Percentiles rank a stretch among this genome's conserved stretches.
Conservation (phyloP, 73 alveolate species). For the Paramecium biaurelia region DNA sequence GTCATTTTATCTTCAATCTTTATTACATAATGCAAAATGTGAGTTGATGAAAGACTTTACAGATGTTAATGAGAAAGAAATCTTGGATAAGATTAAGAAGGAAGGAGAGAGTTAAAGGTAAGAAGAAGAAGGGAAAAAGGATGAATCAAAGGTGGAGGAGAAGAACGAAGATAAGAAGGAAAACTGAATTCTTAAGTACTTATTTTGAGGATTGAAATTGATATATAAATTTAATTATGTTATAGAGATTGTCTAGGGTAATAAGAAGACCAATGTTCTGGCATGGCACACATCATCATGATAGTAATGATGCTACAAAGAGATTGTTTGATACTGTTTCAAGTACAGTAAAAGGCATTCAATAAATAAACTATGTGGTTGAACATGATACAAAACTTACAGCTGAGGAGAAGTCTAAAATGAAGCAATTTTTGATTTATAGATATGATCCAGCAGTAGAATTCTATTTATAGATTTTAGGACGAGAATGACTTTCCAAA, state of each 20-base stretch:
- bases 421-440: slow-evolving; percentile 62
- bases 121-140: background rate
- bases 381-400: slow-evolving; percentile 61
- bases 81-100: background rate
- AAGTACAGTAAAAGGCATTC: slow-evolving; percentile 61
- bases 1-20: background rate
- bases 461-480: slow-evolving; percentile 43
- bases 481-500: slow-evolving; percentile 68
- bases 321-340: slow-evolving; percentile 11
- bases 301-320: slow-evolving; percentile 36
- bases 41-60: slow-evolving; percentile 28
- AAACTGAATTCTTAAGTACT: slow-evolving; percentile 85
- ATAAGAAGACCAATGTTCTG: slow-evolving; percentile 37
- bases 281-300: slow-evolving; percentile 23
- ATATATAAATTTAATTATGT: background rate
- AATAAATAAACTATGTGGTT: slow-evolving; percentile 64
- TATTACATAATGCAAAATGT: background rate
- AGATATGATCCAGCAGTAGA: slow-evolving; percentile 73
- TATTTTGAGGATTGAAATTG: slow-evolving; percentile 74
- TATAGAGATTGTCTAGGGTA: background rate
- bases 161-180: background rate
- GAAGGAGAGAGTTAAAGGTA: background rate
- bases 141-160: background rate
- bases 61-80: slow-evolving; percentile 9
- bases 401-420: slow-evolving; percentile 56